phyloP scores from a whole-genome alignment of 352 stramenopile genomes.

The Plasmopara viticola region DNA sequence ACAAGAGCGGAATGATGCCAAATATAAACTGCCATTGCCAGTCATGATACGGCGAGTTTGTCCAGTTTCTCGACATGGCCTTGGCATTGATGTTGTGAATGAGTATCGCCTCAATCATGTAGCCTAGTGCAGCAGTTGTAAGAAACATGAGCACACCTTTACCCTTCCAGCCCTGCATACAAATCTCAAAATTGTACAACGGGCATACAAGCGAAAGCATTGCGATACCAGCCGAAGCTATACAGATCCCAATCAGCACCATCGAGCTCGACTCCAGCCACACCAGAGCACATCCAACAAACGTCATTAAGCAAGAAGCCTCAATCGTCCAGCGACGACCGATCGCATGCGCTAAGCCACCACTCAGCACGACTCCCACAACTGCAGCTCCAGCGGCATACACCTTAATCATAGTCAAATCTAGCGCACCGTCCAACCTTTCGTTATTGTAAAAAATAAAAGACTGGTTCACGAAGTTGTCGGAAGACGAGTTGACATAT shows the following conservation, averaged over 20 bases:
- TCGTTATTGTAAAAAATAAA: constrained; percentile 80
- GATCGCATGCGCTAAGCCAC: constrained; percentile 43
- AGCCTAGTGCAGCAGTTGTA: constrained; percentile 56
- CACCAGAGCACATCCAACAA: constrained; percentile 58
- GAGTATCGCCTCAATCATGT: constrained; percentile 72
- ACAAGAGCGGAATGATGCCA: constrained; percentile 54
- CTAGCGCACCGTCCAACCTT: constrained; percentile 32
- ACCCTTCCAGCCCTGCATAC: constrained; percentile 80
- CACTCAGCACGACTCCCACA: constrained; percentile 45
- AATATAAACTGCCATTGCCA: constrained; percentile 83
- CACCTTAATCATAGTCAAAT: constrained; percentile 65
- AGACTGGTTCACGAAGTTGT: constrained; percentile 81
- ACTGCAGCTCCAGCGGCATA: constrained; percentile 52
- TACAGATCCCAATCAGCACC: constrained; percentile 62
- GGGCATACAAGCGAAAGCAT: constrained; percentile 74
- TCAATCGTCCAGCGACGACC: constrained; percentile 68
- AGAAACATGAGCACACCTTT: constrained; percentile 85
- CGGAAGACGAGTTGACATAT: constrained; percentile 64
- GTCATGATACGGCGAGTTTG: constrained; percentile 59
- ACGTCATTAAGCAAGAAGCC: constrained; percentile 43
- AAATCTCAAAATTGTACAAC: constrained; percentile 87
- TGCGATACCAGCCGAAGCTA: constrained; percentile 55
- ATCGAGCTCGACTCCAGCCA: constrained; percentile 63
- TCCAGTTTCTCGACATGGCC: constrained; percentile 55
- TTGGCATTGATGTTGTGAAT: constrained; percentile 64